These are phyloP conservation scores for Ascochyta viciae-villosae DNA, from an alignment of 2,329 filamentous ascomycete genomes.

Conservation along the genomic window DNA sequence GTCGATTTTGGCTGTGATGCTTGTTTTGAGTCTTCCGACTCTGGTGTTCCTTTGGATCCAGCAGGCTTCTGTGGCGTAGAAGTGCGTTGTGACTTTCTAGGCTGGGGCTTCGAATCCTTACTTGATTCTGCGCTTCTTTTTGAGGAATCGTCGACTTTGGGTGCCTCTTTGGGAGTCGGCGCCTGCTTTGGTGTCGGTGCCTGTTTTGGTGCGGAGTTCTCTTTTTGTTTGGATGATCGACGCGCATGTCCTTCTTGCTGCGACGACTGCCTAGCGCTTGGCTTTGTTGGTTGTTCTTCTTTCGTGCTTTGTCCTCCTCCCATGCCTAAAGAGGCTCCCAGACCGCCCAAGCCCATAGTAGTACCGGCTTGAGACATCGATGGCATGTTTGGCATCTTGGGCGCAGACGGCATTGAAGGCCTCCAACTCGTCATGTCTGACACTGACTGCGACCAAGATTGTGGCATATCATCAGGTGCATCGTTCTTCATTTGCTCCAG, in stretches of 20 bases:
- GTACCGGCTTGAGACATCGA: conserved; percentile 20
- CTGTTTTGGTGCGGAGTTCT: conserved; percentile 13
- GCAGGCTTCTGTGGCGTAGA: conserved; percentile 4
- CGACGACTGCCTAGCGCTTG: conserved; percentile 16
- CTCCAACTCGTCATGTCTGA: conserved; percentile 45
- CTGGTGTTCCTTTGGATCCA: neutral
- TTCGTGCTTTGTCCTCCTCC: conserved; percentile 23
- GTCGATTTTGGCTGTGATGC: neutral
- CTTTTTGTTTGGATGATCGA: conserved; percentile 1
- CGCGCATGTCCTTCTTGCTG: conserved; percentile 17
- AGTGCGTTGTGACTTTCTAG: conserved; percentile 13
- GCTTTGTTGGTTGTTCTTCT: conserved; percentile 12
- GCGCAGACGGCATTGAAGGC: conserved; percentile 36
- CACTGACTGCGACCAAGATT: conserved; percentile 41
- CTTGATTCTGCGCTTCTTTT: conserved; percentile 8
- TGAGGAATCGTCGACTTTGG: conserved; percentile 16
- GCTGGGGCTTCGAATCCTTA: conserved; percentile 4
- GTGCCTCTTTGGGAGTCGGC: conserved; percentile 22
- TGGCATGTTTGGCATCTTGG: conserved; percentile 37
- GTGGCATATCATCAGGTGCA: conserved; percentile 41
- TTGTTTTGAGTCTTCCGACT: neutral
- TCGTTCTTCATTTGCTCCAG: conserved; percentile 46
- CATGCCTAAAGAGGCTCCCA: conserved; percentile 36
- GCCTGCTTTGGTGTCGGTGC: conserved; percentile 23
- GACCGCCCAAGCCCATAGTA: conserved; percentile 33